Evolutionary conservation across 306 rosid species (phyloP).

Genomic region (Datisca glomerata): DNA sequence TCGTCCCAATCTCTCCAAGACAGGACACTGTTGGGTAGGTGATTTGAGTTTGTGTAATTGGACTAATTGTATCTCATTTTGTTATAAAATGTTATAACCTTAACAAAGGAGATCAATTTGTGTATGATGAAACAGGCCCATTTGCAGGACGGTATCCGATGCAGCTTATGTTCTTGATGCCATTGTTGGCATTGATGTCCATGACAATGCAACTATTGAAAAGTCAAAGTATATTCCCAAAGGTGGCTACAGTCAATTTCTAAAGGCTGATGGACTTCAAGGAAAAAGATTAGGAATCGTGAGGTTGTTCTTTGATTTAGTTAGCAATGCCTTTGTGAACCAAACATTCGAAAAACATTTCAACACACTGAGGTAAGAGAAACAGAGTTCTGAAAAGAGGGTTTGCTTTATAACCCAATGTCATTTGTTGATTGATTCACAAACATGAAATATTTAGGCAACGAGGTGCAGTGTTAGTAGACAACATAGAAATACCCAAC

Average conservation of each 20-base stretch:
- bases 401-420: too few relatives aligned
- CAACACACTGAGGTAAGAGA: conserved; percentile 17
- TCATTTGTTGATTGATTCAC: neutral
- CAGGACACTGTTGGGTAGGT: conserved; percentile 62
- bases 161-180: conserved; percentile 35
- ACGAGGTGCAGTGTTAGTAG: conserved; percentile 21
- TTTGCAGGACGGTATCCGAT: conserved; percentile 36
- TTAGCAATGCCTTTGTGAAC: neutral
- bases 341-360: conserved; percentile 16
- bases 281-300: conserved; percentile 33
- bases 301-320: conserved; percentile 14
- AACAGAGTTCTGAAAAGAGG: neutral
- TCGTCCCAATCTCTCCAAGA: conserved; percentile 43
- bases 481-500: conserved; percentile 20
- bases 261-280: conserved; percentile 14
- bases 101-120: neutral
- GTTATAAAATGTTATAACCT: neutral
- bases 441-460: conserved; percentile 3
- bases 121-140: conserved; percentile 17
- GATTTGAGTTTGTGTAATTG: too few relatives aligned
- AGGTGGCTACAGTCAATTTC: conserved; percentile 24
- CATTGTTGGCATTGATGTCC: conserved; percentile 29
- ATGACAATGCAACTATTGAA: conserved; percentile 20
- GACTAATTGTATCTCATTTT: neutral
- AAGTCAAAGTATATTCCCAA: conserved; percentile 23